These are phyloP conservation scores for Coemansia sp. DNA, from an alignment of 192 early-diverging fungal genomes.

Conservation along the genomic window DNA sequence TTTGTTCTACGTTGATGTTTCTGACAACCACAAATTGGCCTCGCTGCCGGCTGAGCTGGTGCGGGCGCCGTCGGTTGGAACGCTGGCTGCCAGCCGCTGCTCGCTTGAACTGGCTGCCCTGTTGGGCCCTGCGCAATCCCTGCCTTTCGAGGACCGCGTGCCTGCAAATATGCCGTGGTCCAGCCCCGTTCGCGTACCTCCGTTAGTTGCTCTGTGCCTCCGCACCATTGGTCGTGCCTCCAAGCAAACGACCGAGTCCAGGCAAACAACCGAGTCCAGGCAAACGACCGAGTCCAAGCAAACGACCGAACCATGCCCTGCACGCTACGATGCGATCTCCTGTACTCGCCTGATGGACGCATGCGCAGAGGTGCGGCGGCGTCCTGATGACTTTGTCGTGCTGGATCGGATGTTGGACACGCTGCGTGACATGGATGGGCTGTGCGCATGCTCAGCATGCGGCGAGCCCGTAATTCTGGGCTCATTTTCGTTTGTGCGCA, in stretches of 20 bases:
- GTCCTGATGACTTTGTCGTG: constrained; percentile 22
- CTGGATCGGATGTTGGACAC: constrained; percentile 10
- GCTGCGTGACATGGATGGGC: constrained; percentile 10
- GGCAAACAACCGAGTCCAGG: neutral
- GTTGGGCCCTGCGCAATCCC: neutral
- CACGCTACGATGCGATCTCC: neutral
- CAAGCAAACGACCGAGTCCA: neutral
- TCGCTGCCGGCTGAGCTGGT: constrained; percentile 37
- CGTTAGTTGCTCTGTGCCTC: constrained; percentile 23
- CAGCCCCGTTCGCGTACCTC: constrained; percentile 8
- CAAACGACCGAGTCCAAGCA: neutral
- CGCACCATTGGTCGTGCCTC: constrained; percentile 11
- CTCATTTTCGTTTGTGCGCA: constrained; percentile 21
- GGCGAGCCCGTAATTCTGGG: constrained; percentile 16
- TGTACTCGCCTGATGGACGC: constrained; percentile 9
- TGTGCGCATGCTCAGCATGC: constrained; percentile 31
- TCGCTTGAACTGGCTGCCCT: constrained; percentile 4
- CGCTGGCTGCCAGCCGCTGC: constrained; percentile 38
- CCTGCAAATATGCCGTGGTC: neutral
- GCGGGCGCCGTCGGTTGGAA: constrained; percentile 22
- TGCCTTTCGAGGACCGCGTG: constrained; percentile 3
- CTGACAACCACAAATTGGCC: constrained; percentile 23
- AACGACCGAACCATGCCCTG: neutral
- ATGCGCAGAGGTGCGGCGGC: constrained; percentile 24
- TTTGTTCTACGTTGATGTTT: constrained; percentile 50